Evolutionary conservation across 140 eudicot genomes (phyloP).

Genomic region (Senecio squalidus): DNA sequence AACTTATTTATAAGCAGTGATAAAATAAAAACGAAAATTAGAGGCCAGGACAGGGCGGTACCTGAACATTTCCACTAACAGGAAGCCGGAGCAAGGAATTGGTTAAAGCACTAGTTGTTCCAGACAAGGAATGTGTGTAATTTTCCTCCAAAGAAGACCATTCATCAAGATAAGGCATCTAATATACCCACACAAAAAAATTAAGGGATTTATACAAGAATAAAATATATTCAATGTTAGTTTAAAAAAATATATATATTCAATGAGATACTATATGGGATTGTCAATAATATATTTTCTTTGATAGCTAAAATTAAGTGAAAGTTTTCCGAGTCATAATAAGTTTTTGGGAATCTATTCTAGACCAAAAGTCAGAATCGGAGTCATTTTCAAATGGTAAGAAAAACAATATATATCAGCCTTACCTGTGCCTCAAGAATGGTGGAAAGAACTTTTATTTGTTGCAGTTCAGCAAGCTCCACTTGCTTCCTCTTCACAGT

Average conservation of each 20-base stretch:
- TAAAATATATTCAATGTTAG: too few relatives aligned
- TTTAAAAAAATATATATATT: too few relatives aligned
- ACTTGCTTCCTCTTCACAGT: conserved; percentile 47
- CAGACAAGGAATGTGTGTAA: conserved; percentile 55
- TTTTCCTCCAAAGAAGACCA: conserved; percentile 72
- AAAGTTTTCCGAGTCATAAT: too few relatives aligned
- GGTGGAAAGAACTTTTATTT: conserved; percentile 40
- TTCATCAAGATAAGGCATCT: conserved; percentile 73
- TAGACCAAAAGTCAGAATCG: conserved; percentile 5
- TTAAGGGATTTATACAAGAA: background rate
- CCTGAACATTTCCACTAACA: conserved; percentile 60
- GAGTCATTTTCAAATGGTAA: background rate
- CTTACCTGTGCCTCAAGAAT: conserved; percentile 72
- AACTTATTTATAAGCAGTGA: background rate
- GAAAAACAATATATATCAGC: conserved; percentile 7
- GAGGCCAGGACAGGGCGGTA: background rate
- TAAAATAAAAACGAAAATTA: background rate
- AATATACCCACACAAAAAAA: background rate
- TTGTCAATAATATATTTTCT: too few relatives aligned
- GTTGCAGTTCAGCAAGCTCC: conserved; percentile 41
- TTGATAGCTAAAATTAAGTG: too few relatives aligned
- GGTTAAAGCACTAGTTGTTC: conserved; percentile 42
- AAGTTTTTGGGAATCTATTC: background rate
- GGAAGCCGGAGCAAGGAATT: conserved; percentile 68
- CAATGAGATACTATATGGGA: too few relatives aligned